Conservation (phyloP, 2,329 filamentous ascomycete species). For the Neopestalotiopsis rosae region DNA sequence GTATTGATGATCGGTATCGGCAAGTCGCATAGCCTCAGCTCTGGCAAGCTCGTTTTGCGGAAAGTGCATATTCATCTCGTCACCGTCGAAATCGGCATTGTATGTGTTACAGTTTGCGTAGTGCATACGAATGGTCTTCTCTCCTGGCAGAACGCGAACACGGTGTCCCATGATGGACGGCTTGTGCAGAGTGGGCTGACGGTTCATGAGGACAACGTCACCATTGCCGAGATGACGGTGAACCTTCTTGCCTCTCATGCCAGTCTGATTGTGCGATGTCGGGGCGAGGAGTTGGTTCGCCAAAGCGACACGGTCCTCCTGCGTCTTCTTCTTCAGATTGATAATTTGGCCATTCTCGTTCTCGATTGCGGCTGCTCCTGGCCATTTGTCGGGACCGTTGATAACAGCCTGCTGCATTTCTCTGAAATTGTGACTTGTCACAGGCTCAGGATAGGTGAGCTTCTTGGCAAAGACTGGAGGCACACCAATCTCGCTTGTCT, state of each 20-base stretch:
- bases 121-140: constrained; percentile 99
- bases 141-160: constrained; percentile 87
- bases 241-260: constrained; percentile 91
- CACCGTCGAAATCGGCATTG: constrained; percentile 98
- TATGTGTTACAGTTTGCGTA: constrained; percentile 99
- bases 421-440: constrained; percentile 96
- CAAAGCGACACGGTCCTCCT: constrained; percentile 85
- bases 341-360: constrained; percentile 94
- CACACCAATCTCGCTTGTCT: constrained; percentile 98
- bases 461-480: constrained; percentile 98
- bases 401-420: constrained; percentile 96
- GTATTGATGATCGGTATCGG: constrained; percentile 97
- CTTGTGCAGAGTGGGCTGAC: constrained; percentile 96
- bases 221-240: constrained; percentile 95
- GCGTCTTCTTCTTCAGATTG: constrained; percentile 83
- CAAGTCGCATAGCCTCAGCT: constrained; percentile 89
- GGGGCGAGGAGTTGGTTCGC: constrained; percentile 93
- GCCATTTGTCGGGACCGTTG: constrained; percentile 93
- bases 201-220: constrained; percentile 98
- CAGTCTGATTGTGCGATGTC: constrained; percentile 74
- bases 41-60: constrained; percentile 95
- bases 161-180: constrained; percentile 99
- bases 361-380: constrained; percentile 91
- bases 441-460: constrained; percentile 94
- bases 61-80: constrained; percentile 99